A percentile compares a stretch with the other conserved stretches of the same genome.
Evolutionary conservation across 192 early-diverging fungal species (phyloP).

Genomic region (Coemansia asiatica): DNA sequence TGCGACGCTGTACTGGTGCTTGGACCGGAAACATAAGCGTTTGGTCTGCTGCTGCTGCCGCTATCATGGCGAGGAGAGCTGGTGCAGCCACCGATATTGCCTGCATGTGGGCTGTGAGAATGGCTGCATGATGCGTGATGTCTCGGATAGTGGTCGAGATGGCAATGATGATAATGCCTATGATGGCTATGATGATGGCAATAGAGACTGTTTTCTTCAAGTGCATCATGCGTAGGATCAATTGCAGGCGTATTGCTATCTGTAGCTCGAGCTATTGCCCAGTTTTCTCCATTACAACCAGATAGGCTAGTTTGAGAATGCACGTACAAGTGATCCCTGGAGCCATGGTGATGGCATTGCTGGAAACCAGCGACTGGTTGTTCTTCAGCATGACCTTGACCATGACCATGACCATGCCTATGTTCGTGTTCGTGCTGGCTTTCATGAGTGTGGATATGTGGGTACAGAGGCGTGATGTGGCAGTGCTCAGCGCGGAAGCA

Average conservation of each 20-base stretch:
- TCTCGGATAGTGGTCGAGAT: too few relatives aligned
- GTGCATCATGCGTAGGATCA: too few relatives aligned
- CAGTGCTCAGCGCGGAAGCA: slow-evolving; percentile 48
- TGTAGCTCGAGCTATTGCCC: neutral
- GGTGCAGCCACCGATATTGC: neutral
- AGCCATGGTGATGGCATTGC: too few relatives aligned
- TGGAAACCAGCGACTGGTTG: neutral
- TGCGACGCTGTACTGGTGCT: slow-evolving; percentile 24
- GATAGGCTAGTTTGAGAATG: neutral
- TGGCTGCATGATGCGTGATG: neutral
- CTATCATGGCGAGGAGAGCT: neutral
- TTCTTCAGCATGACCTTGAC: slow-evolving; percentile 1
- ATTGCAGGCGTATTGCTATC: neutral
- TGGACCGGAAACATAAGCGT: slow-evolving; percentile 13
- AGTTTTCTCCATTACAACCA: neutral
- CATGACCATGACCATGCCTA: too few relatives aligned
- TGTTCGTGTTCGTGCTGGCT: too few relatives aligned
- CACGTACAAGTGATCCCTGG: neutral
- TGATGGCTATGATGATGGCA: too few relatives aligned
- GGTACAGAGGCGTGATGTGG: slow-evolving; percentile 47
- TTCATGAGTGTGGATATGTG: slow-evolving; percentile 30
- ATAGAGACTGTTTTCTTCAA: too few relatives aligned
- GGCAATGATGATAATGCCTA: too few relatives aligned
- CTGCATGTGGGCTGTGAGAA: neutral
- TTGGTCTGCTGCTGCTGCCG: slow-evolving; percentile 13